Percentiles rank a stretch among this genome's conserved stretches.
phyloP scores from a whole-genome alignment of 116 monocot genomes.

The Phalaenopsis hybrid region DNA sequence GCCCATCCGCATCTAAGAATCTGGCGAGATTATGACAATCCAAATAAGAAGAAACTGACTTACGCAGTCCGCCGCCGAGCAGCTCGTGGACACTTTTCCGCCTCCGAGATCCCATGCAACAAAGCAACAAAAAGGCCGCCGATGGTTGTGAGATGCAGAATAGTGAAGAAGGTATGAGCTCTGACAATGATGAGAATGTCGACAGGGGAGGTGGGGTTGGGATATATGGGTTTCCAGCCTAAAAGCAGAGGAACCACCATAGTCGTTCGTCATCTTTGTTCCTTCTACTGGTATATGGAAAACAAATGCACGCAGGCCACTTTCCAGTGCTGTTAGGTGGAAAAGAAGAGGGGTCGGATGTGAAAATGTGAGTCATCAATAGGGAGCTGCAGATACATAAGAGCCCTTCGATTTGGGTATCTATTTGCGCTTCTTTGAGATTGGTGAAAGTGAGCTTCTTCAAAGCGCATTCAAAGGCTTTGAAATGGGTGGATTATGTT shows the following conservation, averaged over 20 bases:
- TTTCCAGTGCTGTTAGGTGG: no score
- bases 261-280: constrained; percentile 3
- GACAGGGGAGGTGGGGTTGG: constrained; percentile 8
- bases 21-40: neutral
- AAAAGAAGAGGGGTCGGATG: no score
- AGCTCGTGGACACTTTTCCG: constrained; percentile 26
- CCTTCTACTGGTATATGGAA: no score
- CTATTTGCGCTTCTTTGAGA: no score
- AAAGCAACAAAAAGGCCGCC: neutral
- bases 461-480: no score
- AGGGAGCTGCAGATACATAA: no score
- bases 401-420: no score
- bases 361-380: no score
- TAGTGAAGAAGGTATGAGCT: neutral
- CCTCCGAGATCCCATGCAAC: constrained; percentile 16
- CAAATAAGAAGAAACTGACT: neutral
- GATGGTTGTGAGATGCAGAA: neutral
- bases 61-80: constrained; percentile 32
- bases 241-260: constrained; percentile 5
- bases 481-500: no score
- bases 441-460: no score
- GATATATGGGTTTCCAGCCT: constrained; percentile 10
- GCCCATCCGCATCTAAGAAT: neutral
- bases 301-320: no score
- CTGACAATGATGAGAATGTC: neutral